These are phyloP conservation scores for Ajuga reptans DNA, from an alignment of 305 asterid species.

Conservation along the genomic window DNA sequence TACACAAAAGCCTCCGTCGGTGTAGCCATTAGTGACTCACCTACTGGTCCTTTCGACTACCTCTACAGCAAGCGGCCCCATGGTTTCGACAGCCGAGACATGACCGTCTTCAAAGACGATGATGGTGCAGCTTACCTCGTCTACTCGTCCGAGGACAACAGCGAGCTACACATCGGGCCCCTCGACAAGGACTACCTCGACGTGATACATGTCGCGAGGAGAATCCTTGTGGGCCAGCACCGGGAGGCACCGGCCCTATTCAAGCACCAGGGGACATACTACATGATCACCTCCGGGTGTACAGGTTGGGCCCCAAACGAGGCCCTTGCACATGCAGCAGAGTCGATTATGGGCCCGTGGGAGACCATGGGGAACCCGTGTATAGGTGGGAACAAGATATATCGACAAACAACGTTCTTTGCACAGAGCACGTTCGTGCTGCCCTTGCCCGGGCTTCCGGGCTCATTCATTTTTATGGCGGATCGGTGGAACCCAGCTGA, in stretches of 20 bases:
- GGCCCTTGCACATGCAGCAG: slow-evolving; percentile 79
- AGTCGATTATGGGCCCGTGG: slow-evolving; percentile 90
- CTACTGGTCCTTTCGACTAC: slow-evolving; percentile 71
- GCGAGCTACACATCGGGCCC: slow-evolving; percentile 79
- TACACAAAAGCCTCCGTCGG: slow-evolving; percentile 89
- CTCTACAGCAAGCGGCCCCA: slow-evolving; percentile 82
- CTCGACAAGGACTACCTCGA: slow-evolving; percentile 54
- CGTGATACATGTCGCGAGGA: slow-evolving; percentile 38
- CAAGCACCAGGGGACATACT: slow-evolving; percentile 66
- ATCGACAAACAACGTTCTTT: slow-evolving; percentile 58
- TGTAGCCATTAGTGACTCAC: slow-evolving; percentile 58
- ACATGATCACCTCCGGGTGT: slow-evolving; percentile 97
- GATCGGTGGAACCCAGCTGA: slow-evolving; percentile 96
- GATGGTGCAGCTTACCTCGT: slow-evolving; percentile 67
- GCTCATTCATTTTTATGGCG: slow-evolving; percentile 74
- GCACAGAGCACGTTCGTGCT: slow-evolving; percentile 80
- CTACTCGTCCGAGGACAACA: slow-evolving; percentile 82
- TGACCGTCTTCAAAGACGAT: slow-evolving; percentile 90
- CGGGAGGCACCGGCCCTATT: slow-evolving; percentile 93
- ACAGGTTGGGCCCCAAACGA: slow-evolving; percentile 97
- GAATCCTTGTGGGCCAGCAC: slow-evolving; percentile 70
- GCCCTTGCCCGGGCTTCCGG: slow-evolving; percentile 60
- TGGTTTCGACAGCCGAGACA: slow-evolving; percentile 86
- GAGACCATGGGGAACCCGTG: slow-evolving; percentile 86
- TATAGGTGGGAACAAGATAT: slow-evolving; percentile 63